These are phyloP conservation scores for Candida golubevii DNA, from an alignment of 805 yeast species.

Conservation along the genomic window DNA sequence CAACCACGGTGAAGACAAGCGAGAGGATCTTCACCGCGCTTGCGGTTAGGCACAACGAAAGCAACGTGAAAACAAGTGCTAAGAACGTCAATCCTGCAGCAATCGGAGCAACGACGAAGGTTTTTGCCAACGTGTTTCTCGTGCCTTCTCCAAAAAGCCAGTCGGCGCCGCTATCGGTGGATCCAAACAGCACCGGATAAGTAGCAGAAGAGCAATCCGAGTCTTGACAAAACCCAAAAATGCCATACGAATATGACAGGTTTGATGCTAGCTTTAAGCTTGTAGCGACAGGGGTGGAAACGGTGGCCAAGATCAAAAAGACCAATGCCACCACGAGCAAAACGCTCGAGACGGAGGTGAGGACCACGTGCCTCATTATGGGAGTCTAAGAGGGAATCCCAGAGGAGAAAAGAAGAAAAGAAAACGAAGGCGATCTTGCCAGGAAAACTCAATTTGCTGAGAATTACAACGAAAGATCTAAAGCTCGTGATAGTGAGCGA, in stretches of 20 bases:
- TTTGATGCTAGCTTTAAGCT: conserved; percentile 48
- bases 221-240: conserved; percentile 58
- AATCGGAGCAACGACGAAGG: conserved; percentile 59
- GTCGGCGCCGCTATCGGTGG: conserved; percentile 24
- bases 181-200: conserved; percentile 42
- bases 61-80: conserved; percentile 21
- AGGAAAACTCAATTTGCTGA: too few relatives aligned
- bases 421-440: too few relatives aligned
- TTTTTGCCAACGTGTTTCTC: conserved; percentile 50
- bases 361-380: conserved; percentile 13
- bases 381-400: not conserved
- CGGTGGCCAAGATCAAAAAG: conserved; percentile 54
- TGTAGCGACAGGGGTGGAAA: conserved; percentile 56
- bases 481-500: too few relatives aligned
- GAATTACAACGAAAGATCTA: too few relatives aligned
- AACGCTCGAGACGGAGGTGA: conserved; percentile 39
- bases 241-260: conserved; percentile 49
- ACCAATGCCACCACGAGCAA: conserved; percentile 54
- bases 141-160: conserved; percentile 48
- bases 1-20: conserved; percentile 42
- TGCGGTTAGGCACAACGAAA: conserved; percentile 23
- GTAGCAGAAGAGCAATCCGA: conserved; percentile 41
- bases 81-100: conserved; percentile 60
- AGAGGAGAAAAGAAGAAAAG: too few relatives aligned
- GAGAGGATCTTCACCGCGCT: conserved; percentile 32